Evolutionary conservation across 129 eudicot species (phyloP).

Genomic region (carrot (Daucus carota)): DH1_v3.0 NC_030384.2:37472001-37472500

Average conservation of each 20-base stretch:
- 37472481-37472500: neutral
- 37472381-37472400: constrained; percentile 92
- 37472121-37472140: neutral
- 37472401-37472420: neutral
- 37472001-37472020: no score
- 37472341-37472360: constrained; percentile 90
- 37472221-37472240: neutral
- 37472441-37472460: neutral
- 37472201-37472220: neutral
- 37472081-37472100: neutral
- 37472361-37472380: constrained; percentile 96
- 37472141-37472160: neutral
- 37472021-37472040: no score
- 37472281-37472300: constrained; percentile 84
- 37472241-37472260: constrained; percentile 3
- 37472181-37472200: neutral
- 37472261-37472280: constrained; percentile 47
- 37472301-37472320: constrained; percentile 92
- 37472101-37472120: neutral
- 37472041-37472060: no score
- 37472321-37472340: constrained; percentile 77
- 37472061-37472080: neutral
- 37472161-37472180: neutral
- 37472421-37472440: neutral
- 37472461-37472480: neutral